Base-by-base conservation (phyloP, 2,329 filamentous ascomycete species). In the Cercospora nicotianae region DNA sequence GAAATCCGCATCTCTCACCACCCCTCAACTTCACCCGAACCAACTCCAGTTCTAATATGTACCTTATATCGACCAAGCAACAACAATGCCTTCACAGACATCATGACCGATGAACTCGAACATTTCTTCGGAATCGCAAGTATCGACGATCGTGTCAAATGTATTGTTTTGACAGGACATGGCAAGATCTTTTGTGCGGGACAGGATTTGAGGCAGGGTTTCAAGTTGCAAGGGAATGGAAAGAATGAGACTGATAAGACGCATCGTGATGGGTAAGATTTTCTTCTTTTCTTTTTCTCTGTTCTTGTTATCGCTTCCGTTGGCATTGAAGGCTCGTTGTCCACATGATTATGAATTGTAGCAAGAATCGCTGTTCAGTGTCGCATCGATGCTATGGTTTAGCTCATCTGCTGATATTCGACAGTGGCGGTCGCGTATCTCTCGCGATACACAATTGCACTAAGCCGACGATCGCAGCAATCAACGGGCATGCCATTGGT, bases 21-120 rank as follows among this genome's bases (percentile, higher is more conserved):
- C 20, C 69, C 70, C n/a, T 60, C 69, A 20, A 60, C 63, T 20
- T 69, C 70, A n/a, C 42, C 58, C 30, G 59, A 53, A 33, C 66
- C 67, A 23, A 71, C 69, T n/a, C 69, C 70, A 30, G 66, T 72
- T 20, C 13, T 72, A 39, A 67, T 69, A 42, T 69, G 67, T 53
- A 72, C 69, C 18, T 33, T 72, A 13, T 65, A 71, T 64, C 64
- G 70, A 42, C 69, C 67, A 6, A 57, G 64, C 23, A 45, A 67
- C 51, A 72, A 68, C 64, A 72, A 72, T 67, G 69, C 69, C 30
- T 72, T 71, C 63, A 72, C 70, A 39, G 70, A 72, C 31, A 51
- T 72, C 61, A 72, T 72, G 70, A 72, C 70, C 12, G 70, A 72
- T 57, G 70, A 72, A 57, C 60, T 72, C 12, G 70, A 72, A 60